Evolutionary conservation across 495 filamentous ascomycete genomes (phyloP), one percentile per base, ranked within the genome.

Genomic region (Letharia lupina): DNA sequence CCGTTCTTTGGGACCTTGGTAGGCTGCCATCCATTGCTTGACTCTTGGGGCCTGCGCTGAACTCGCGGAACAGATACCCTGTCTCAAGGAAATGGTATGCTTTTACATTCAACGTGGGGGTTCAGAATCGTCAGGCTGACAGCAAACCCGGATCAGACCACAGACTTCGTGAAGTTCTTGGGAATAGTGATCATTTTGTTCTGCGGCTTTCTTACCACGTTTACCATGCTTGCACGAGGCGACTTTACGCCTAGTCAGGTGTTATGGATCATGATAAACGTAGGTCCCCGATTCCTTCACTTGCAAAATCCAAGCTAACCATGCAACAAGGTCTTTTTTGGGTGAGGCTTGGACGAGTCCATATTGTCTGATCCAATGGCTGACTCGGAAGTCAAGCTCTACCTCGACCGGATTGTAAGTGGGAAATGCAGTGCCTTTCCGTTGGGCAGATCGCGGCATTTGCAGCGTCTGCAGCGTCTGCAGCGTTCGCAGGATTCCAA

Each of bases 151-250:
- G 65, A 56, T 48, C 72, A 87, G 84, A 92, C 91, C 28, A 96
- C 92, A 77, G 90, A 94, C 66, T 96, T 96, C 71, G 75, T 94
- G 71, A 93, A 93, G 68, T 96, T 96, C 75, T 83, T 93, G 73
- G 86, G 90, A 16, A 81, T 96, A n/a, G 90, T 98, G 31, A 76
- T 89, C 58, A 86, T 96, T 56, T 39, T 66, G 28, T 68, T 61
- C 33, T 59, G 58, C 56, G 92, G 93, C 66, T 98, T 96, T 78
- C 77, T 96, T 39, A 96, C 93, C 0, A 96, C 92, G 0, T 96
- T 97, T 72, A 88, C 90, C 2, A 85, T 96, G 67, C 84, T 98
- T 64, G 93, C 90, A 35, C 83, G 93, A 68, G 90, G 91, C 69
- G 75, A 80, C 18, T 90, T 89, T 70, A 85, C 84, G 31, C 82